A percentile compares a stretch with the other conserved stretches of the same genome.
phyloP scores from a whole-genome alignment of 116 monocot species.

The Thalassia testudinum region DNA sequence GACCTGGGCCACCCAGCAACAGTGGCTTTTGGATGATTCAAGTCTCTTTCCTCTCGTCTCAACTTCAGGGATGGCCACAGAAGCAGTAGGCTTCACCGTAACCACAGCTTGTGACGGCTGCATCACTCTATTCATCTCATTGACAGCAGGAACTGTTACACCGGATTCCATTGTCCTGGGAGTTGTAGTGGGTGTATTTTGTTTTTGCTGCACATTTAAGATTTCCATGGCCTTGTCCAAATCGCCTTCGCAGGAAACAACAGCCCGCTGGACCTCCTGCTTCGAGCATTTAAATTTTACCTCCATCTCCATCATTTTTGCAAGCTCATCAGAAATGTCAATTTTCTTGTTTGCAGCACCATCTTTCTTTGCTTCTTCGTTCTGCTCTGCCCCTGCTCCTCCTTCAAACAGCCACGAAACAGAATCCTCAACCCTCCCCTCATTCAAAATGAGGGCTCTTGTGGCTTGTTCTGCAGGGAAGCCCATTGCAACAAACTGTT shows the following conservation, averaged over 20 bases:
- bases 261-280: conserved; percentile 74
- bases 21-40: conserved; percentile 24
- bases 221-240: conserved; percentile 48
- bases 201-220: conserved; percentile 29
- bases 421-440: conserved; percentile 65
- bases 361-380: conserved; percentile 10
- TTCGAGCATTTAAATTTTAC: conserved; percentile 39
- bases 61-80: conserved; percentile 6
- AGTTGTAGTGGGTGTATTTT: conserved; percentile 19
- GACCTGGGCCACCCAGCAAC: neutral
- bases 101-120: neutral
- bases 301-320: conserved; percentile 45
- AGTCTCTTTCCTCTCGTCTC: conserved; percentile 35
- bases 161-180: conserved; percentile 18
- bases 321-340: conserved; percentile 66
- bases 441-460: conserved; percentile 68
- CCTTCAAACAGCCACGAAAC: conserved; percentile 60
- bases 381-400: conserved; percentile 24
- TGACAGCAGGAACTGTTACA: conserved; percentile 7
- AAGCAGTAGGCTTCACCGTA: conserved; percentile 11
- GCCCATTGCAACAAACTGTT: conserved; percentile 73
- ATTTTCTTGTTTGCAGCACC: conserved; percentile 34
- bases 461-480: conserved; percentile 55
- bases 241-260: conserved; percentile 69
- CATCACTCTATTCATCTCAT: neutral